These are phyloP conservation scores for Sequoia sempervirens DNA, from an alignment of 75 land plant genomes.

Conservation along the genomic window DNA sequence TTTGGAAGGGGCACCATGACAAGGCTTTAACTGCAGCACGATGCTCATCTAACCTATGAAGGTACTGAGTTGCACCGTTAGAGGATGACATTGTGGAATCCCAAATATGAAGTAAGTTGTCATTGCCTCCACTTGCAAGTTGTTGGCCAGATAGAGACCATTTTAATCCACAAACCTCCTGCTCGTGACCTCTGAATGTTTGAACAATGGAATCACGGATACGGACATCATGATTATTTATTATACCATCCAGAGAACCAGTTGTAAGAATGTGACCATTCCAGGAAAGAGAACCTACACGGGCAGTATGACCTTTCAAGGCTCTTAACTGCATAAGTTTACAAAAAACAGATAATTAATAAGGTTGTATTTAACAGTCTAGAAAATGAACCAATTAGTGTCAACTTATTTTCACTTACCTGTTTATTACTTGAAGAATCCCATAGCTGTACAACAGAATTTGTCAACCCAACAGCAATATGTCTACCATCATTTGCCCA, in stretches of 20 bases:
- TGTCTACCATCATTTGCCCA: too few species aligned
- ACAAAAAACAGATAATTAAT: conserved; percentile 14
- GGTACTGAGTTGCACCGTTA: conserved; percentile 23
- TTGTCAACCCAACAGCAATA: conserved; percentile 35
- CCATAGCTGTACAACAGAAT: conserved; percentile 77
- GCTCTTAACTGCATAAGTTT: conserved; percentile 5
- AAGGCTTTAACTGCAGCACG: conserved; percentile 27
- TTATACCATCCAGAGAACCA: too few species aligned
- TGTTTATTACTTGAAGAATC: conserved; percentile 42
- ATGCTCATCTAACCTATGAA: conserved; percentile 45
- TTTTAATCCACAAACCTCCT: too few species aligned
- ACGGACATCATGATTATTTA: too few species aligned
- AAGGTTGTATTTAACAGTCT: too few species aligned
- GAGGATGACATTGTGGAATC: conserved; percentile 35
- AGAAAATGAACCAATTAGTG: too few species aligned
- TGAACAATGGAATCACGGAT: too few species aligned
- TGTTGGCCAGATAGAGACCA: too few species aligned
- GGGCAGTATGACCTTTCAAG: conserved; percentile 35
- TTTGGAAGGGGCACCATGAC: conserved; percentile 73
- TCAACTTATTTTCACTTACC: not conserved
- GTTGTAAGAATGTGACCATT: conserved; percentile 38
- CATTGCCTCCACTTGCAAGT: conserved; percentile 36
- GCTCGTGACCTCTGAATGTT: too few species aligned
- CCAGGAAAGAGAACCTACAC: conserved; percentile 48
- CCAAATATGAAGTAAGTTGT: conserved; percentile 72